Evolutionary conservation across 495 filamentous ascomycete species (phyloP), one percentile per base, ranked within the genome.

Genomic region (Hyaloscypha finlandica): DNA sequence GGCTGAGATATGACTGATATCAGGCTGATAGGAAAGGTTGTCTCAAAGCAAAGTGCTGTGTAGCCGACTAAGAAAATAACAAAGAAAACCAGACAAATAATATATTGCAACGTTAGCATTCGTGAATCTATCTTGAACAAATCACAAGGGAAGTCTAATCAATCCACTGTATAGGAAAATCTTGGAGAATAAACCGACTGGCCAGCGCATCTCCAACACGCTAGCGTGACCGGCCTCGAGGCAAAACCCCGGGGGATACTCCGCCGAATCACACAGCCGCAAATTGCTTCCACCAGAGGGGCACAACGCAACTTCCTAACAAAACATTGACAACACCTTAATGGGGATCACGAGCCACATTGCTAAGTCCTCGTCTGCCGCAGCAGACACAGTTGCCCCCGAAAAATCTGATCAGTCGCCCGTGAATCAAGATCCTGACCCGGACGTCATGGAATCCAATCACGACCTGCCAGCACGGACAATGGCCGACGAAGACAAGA

Each of bases 381-480:
- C 56, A 59, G 56, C 16, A 59, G 32, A 32, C n/a, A 1, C 62
- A 65, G 25, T 52, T 66, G 55, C 63, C 60, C 16, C 45, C 45
- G 39, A 32, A 56, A 55, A 55, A 22, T 0, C 8, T 20, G 35
- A 59, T 12, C 32, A 39, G n/a, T 25, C 14, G 20, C 56, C 30
- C 57, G 33, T 56, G 60, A 65, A 62, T 62, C 56, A 61, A 55
- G 25, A 55, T 45, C n/a, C 55, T 52, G 42, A 25, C n/a, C 42
- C 42, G 1, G 42, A 48, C 16, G 42, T 48, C 42, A 67, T 61
- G 61, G 63, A 68, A 30, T 54, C 70, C 64, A 70, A 72, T 68
- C 71, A 70, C 59, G 65, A 68, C 58, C 51, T 73, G 71, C 68
- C 71, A 66, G 65, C 71, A 22, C 57, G 61, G 56, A 66, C 65